Evolutionary conservation across 768 basidiomycete genomes (phyloP).

Genomic region (Suillus variegatus): DNA sequence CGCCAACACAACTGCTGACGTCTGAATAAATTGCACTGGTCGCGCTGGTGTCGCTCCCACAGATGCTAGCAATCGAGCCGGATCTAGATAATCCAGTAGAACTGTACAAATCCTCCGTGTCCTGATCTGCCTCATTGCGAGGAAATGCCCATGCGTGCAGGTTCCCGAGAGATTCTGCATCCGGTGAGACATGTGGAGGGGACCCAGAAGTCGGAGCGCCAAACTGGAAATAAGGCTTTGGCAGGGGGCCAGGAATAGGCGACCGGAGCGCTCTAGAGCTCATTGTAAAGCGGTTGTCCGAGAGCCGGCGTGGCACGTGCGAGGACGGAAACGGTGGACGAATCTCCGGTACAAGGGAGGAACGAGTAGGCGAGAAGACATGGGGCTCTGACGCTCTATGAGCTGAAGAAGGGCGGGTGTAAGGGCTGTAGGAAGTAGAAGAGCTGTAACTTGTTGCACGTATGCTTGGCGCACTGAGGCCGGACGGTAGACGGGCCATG

Average conservation of each 20-base stretch:
- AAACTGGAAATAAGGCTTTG: conserved; percentile 63
- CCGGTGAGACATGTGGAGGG: conserved; percentile 50
- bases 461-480: conserved; percentile 29
- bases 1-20: conserved; percentile 36
- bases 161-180: conserved; percentile 32
- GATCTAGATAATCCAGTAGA: conserved; percentile 54
- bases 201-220: conserved; percentile 53
- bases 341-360: conserved; percentile 26
- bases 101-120: conserved; percentile 53
- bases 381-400: conserved; percentile 36
- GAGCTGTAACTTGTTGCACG: conserved; percentile 43
- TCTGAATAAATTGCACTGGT: conserved; percentile 55
- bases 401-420: conserved; percentile 34
- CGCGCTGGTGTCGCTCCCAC: conserved; percentile 57
- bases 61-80: conserved; percentile 60
- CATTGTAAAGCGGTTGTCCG: conserved; percentile 52
- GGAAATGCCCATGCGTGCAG: conserved; percentile 47
- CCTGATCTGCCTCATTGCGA: conserved; percentile 45
- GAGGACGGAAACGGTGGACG: conserved; percentile 16
- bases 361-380: conserved; percentile 39
- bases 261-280: conserved; percentile 49
- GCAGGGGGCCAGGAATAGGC: conserved; percentile 56
- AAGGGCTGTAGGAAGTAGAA: conserved; percentile 36
- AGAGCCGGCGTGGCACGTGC: conserved; percentile 24
- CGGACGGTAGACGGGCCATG: conserved; percentile 40